Base-by-base conservation (phyloP, 2,329 filamentous ascomycete genomes). In the Beauveria rudraprayagi region DNA sequence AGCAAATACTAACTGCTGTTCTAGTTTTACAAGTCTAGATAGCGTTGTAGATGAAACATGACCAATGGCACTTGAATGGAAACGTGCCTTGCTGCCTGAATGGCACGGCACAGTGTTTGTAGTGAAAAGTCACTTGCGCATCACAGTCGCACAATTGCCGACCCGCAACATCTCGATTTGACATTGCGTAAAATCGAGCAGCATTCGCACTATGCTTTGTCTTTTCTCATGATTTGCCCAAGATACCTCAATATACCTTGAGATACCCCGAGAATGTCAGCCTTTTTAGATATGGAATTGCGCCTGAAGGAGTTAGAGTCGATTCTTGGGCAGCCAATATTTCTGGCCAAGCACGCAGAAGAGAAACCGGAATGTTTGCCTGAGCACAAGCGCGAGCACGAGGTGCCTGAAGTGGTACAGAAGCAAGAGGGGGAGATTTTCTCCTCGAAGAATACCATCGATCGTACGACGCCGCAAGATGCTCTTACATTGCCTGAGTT, bases 1-100 rank as follows among this genome's bases (percentile, higher is more conserved):
- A 37, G 56, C 43, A 40, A 11, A 61, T 66, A 61, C 70, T 75
- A 63, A 75, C 66, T 14, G 10, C 26, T 53, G 37, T 43, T 8
- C 37, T 55, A 75, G 73, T 76, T 76, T 63, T 75, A 73, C 65
- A 75, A 70, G 57, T 71, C 70, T n/a, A 70, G 68, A 56, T 75
- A 67, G 63, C 22, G 26, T n/a, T 48, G 43, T 60, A 30, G 30
- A 41, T 54, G 44, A 41, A 51, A 51, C 19, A 40, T 30, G 30
- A 22, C n/a, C 41, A 26, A 11, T n/a, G n/a, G 41, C 17, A 46
- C 24, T 7, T 37, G 8, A 14, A 46, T 37, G n/a, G n/a, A 41
- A 52, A 24, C 14, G n/a, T 16, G 4, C 22, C 4, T 24, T 43
- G 44, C 17, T 28, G 34, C 55, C 30, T 50, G 40, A 44, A 50